Conservation (phyloP, 1,284 basidiomycete genomes). For the Tylopilus sp. region DNA sequence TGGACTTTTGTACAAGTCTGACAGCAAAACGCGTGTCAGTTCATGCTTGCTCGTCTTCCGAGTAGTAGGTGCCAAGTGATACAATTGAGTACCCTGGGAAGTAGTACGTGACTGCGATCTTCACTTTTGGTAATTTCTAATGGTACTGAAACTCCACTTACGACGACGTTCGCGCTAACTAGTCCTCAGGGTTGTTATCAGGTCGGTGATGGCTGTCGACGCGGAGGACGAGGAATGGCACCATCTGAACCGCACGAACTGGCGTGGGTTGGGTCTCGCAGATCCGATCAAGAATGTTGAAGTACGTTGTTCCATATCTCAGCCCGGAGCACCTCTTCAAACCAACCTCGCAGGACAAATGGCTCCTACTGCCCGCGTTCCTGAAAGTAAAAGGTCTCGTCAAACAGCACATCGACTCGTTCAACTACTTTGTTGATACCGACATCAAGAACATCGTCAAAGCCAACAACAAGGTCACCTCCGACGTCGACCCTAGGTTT, state of each 20-base stretch:
- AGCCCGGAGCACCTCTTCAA: background rate
- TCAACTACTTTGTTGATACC: constrained; percentile 99
- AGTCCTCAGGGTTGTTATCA: background rate
- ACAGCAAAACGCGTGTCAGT: no score
- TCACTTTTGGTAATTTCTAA: background rate
- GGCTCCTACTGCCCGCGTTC: constrained; percentile 95
- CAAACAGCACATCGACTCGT: constrained; percentile 99
- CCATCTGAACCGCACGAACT: constrained; percentile 63
- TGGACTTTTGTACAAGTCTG: no score
- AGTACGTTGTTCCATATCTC: constrained; percentile 50
- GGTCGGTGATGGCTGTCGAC: constrained; percentile 24
- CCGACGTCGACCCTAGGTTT: constrained; percentile 97
- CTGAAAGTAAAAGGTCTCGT: constrained; percentile 98
- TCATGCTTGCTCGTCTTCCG: no score
- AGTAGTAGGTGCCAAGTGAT: no score
- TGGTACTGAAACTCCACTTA: background rate
- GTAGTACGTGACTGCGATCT: background rate
- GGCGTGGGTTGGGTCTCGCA: constrained; percentile 78
- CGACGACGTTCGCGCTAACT: background rate
- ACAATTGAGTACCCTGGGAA: background rate
- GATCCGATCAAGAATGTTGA: constrained; percentile 86
- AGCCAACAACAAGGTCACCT: constrained; percentile 93
- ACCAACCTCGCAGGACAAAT: constrained; percentile 85
- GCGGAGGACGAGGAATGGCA: constrained; percentile 69
- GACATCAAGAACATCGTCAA: constrained; percentile 98